phyloP scores from a whole-genome alignment of 2,329 filamentous ascomycete species.

The Cyanodermella asteris region DNA sequence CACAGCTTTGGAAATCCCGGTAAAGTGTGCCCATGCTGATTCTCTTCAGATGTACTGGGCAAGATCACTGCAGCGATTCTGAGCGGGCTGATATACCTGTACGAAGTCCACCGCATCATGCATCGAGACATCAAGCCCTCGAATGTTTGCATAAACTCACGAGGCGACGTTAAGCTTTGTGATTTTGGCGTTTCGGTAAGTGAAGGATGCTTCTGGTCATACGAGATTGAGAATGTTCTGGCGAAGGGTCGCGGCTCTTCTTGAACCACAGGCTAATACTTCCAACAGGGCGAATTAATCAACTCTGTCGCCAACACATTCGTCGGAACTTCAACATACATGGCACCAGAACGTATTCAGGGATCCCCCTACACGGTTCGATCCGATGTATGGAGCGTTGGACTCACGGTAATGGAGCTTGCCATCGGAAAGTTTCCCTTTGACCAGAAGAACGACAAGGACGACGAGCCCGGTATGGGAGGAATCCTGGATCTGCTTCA shows the following conservation, averaged over 20 bases:
- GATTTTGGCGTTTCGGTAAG: constrained; percentile 99
- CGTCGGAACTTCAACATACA: constrained; percentile 95
- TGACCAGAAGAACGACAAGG: constrained; percentile 57
- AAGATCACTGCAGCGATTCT: constrained; percentile 95
- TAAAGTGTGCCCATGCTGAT: too few species aligned
- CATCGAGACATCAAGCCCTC: constrained; percentile 97
- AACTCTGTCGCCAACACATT: constrained; percentile 98
- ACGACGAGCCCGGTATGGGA: constrained; percentile 51
- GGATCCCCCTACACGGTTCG: constrained; percentile 95
- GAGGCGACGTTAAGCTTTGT: constrained; percentile 86
- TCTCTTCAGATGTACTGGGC: constrained; percentile 87
- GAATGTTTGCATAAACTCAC: constrained; percentile 88
- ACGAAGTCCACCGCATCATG: constrained; percentile 93
- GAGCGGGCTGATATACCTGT: constrained; percentile 83
- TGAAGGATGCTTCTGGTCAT: too few species aligned
- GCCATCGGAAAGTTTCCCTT: constrained; percentile 97
- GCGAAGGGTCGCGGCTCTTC: too few species aligned
- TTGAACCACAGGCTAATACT: too few species aligned
- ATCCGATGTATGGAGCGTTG: constrained; percentile 97
- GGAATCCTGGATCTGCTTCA: constrained; percentile 90
- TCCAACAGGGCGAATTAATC: constrained; percentile 84
- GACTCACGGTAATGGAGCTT: constrained; percentile 84
- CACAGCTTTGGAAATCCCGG: too few species aligned
- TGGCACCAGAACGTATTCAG: constrained; percentile 95
- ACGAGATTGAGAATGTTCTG: too few species aligned